Base-by-base conservation (phyloP, 495 filamentous ascomycete species). In the Aspergillus mulundensis region DNA sequence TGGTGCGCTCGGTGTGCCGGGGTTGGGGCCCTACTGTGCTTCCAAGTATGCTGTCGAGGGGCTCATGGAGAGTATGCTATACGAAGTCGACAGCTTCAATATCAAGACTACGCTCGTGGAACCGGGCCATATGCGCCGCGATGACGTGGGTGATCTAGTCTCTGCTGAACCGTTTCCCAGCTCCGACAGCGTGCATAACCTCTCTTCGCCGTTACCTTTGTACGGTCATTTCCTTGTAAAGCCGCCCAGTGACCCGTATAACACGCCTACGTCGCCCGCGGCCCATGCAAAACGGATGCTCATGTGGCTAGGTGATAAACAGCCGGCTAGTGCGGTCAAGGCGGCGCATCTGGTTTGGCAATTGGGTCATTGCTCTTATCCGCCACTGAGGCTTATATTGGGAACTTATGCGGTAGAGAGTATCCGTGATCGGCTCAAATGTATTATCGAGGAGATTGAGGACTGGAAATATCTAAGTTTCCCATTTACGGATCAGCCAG, bases 261-360 rank as follows among this genome's bases (percentile, higher is more conserved):
- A 85, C 11, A 81, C 85, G 6, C 69, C 86, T 4, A 88, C 85
- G 0, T 81, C 86, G 20, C 94, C 94, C 1, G 89, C 94, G 7
- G 80, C 90, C 21, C 94, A 98, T 71, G 91, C 93, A 11, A 88
- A 88, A 61, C 79, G 94, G 16, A 93, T 97, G 84, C 81, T 97
- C n/a, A 88, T 94, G 70, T 97, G 94, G 94, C 74, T 97, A 1
- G 88, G 87, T 18, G 90, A 96, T 54, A 83, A 88, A 54, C 91
- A 97, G 71, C 94, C 93, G 3, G 93, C 90, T 8, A 95, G 88
- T 61, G 91, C 90, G 10, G 87, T 96, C 46, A 94, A 94, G 71
- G 90, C 90, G 54, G 92, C 92, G n/a, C 89, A 97, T 77, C 75
- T 97, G 57, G 87, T 97, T 7, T 97, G 94, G 94, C 90, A 97